Conservation (phyloP, 495 filamentous ascomycete species). For the Aspergillus conjunctus region DNA sequence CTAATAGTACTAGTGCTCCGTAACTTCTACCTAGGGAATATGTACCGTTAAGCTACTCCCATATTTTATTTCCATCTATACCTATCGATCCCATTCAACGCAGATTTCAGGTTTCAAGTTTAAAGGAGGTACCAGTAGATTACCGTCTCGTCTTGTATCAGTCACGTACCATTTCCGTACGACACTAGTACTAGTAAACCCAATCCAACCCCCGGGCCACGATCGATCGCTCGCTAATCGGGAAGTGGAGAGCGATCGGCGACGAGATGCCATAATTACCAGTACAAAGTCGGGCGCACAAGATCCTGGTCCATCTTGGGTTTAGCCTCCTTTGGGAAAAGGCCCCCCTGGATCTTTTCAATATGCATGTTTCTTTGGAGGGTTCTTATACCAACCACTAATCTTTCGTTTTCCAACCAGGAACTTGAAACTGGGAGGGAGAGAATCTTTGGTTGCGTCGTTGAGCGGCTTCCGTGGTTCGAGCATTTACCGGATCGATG, state of each 20-base stretch:
- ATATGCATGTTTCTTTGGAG: too few species aligned
- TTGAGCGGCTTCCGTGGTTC: background rate
- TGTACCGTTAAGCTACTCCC: too few species aligned
- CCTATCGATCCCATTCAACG: too few species aligned
- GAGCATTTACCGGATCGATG: background rate
- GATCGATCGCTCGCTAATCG: background rate
- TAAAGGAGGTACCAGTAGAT: background rate
- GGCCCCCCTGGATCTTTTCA: background rate
- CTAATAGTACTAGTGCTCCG: too few species aligned
- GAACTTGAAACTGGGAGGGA: background rate
- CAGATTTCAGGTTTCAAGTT: background rate
- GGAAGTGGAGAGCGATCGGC: background rate
- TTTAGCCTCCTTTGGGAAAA: constrained; percentile 1
- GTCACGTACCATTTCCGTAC: too few species aligned
- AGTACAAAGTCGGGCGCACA: too few species aligned
- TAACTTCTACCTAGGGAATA: too few species aligned
- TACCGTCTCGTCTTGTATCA: too few species aligned
- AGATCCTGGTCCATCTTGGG: background rate
- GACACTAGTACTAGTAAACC: background rate
- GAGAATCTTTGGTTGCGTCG: background rate
- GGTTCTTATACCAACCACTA: background rate
- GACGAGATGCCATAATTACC: background rate
- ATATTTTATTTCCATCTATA: too few species aligned
- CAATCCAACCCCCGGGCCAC: background rate
- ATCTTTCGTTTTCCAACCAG: background rate